Evolutionary conservation across 2,329 filamentous ascomycete species (phyloP).

Genomic region (Amphichorda felina): DNA sequence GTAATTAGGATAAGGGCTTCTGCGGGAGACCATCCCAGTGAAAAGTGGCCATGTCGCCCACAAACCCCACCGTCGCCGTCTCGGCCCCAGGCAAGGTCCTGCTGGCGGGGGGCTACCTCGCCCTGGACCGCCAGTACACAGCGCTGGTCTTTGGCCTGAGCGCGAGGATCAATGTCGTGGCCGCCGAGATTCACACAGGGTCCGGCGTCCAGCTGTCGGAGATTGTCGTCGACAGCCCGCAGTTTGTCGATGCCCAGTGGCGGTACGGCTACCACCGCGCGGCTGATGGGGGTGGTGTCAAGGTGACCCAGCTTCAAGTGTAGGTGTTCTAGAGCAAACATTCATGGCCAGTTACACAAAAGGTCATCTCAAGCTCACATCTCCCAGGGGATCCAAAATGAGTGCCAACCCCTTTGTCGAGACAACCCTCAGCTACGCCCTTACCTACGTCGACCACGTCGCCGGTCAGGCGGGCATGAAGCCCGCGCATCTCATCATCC

Average conservation of each 20-base stretch:
- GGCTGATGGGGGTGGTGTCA: conserved; percentile 64
- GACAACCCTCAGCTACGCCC: conserved; percentile 74
- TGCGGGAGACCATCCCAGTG: too few species aligned
- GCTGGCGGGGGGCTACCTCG: conserved; percentile 87
- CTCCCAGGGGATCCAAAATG: conserved; percentile 29
- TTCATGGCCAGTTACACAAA: neutral
- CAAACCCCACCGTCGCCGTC: conserved; percentile 38
- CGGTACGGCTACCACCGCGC: conserved; percentile 67
- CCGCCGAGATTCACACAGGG: conserved; percentile 43
- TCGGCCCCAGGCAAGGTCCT: conserved; percentile 96
- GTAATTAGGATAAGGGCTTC: too few species aligned
- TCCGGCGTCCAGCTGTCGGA: conserved; percentile 54
- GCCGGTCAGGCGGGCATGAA: conserved; percentile 35
- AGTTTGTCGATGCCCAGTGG: conserved; percentile 83
- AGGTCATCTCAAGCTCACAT: conserved; percentile 2
- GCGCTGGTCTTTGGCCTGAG: conserved; percentile 60
- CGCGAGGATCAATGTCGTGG: conserved; percentile 55
- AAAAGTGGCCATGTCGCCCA: too few species aligned
- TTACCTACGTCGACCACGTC: conserved; percentile 61
- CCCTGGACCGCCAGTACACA: conserved; percentile 78
- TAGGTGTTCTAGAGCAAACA: conserved; percentile 35
- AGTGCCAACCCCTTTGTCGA: conserved; percentile 76
- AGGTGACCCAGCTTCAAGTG: conserved; percentile 68
- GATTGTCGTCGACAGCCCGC: conserved; percentile 81
- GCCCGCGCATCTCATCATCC: conserved; percentile 67